Base-by-base conservation (phyloP, 176 grass and related monocot genomes). In the Cenchrus americanus region DNA sequence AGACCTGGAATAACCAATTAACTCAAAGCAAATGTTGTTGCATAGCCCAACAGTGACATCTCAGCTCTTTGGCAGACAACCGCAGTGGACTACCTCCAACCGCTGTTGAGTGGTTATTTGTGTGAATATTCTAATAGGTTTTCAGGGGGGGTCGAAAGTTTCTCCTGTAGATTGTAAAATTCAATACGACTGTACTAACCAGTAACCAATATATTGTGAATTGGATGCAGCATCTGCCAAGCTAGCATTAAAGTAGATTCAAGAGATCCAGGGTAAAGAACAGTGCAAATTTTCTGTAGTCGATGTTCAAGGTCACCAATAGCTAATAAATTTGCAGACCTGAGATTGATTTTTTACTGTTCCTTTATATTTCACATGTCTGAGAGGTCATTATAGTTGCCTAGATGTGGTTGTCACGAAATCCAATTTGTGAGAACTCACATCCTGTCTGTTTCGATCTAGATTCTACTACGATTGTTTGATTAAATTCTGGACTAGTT, bases 391-490 rank as follows among this genome's bases (percentile, higher is more conserved):
- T 27, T 44, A 14, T 48, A 82, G 68, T 61, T 59, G 5, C 21
- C 14, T 47, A 41, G 51, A 43, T 23, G 11, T 75, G 19, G 7
- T 69, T 37, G 8, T 2, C 11, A 9, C 23, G 30, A 37, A 37
- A 4, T 37, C 34, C 34, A 69, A 69, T 53, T 80, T 0, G 18
- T n/a, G 19, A 10, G 11, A 51, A 53, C 53, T 80, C 21, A 67
- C 40, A 57, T 76, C 48, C 54, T 76, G 34, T 27, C 34, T 59
- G 22, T 48, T 84, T 46, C 44, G 10, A 6, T 57, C 50, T 59
- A 32, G 22, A 46, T 84, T 66, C 10, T 84, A 37, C 10, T 84
- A 37, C 9, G 37, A 54, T 76, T 15, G 15, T 77, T 76, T 77
- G 49, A 68, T 47, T 44, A 34, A 67, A 76, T 11, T 47, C 23